Percentiles rank a stretch among this genome's conserved stretches.
phyloP scores from a whole-genome alignment of 2,329 filamentous ascomycete genomes.

The Capronia coronata region DNA sequence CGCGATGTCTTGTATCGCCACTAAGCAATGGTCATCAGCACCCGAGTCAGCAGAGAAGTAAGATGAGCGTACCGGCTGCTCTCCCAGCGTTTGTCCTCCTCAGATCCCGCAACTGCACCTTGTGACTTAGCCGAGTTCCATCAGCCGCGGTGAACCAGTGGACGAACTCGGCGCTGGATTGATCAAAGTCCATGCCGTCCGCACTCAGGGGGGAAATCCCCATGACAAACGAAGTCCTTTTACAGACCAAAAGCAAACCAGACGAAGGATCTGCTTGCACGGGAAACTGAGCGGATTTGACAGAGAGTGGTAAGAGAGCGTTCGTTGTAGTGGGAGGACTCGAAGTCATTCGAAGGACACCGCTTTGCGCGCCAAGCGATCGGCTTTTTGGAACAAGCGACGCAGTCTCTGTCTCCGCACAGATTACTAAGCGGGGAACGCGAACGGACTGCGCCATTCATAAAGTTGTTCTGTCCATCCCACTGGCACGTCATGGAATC shows the following conservation, averaged over 20 bases:
- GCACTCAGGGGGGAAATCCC: not conserved
- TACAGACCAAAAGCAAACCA: constrained; percentile 1
- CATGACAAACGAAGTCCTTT: constrained; percentile 2
- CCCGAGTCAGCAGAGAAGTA: not conserved
- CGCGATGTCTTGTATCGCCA: constrained; percentile 62
- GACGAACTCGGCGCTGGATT: constrained; percentile 48
- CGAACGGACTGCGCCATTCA: too few species aligned
- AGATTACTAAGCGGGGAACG: too few species aligned
- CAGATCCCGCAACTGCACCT: constrained; percentile 54
- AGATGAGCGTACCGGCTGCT: constrained; percentile 51
- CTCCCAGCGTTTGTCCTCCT: constrained; percentile 51
- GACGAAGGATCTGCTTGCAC: constrained; percentile 1
- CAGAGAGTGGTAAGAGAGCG: too few species aligned
- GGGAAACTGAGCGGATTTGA: too few species aligned
- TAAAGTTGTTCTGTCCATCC: too few species aligned
- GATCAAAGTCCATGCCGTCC: constrained; percentile 35
- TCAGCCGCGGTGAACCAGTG: constrained; percentile 49
- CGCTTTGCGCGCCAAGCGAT: not conserved
- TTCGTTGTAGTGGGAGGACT: not conserved
- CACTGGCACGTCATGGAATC: too few species aligned
- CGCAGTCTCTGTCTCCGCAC: constrained; percentile 1
- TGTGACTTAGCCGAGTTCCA: constrained; percentile 51
- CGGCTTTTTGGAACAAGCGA: not conserved
- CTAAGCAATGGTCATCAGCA: constrained; percentile 16
- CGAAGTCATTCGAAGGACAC: constrained; percentile 1